Evolutionary conservation across 2,329 filamentous ascomycete species (phyloP).

Genomic region (Colletotrichum cereale): DNA sequence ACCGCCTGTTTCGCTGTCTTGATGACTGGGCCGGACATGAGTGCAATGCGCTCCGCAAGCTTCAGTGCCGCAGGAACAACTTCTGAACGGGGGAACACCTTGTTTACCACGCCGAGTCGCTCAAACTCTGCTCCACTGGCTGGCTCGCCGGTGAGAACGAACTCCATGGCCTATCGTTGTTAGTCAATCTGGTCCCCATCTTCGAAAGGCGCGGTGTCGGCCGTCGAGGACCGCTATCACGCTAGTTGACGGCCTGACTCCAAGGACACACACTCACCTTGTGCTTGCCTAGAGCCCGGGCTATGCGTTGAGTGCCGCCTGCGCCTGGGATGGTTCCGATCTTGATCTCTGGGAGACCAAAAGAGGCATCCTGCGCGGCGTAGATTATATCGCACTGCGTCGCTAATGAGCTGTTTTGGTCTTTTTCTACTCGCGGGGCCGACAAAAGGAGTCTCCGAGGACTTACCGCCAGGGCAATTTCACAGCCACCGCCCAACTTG

Average conservation of each 20-base stretch:
- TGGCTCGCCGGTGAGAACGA: slow-evolving; percentile 57
- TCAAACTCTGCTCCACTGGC: slow-evolving; percentile 53
- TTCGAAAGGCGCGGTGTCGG: slow-evolving; percentile 42
- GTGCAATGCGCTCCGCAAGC: slow-evolving; percentile 55
- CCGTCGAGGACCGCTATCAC: slow-evolving; percentile 28
- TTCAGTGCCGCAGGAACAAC: slow-evolving; percentile 54
- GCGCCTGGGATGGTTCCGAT: slow-evolving; percentile 57
- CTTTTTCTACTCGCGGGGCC: slow-evolving; percentile 7
- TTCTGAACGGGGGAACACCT: slow-evolving; percentile 49
- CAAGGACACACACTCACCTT: slow-evolving; percentile 47
- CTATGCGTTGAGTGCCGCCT: slow-evolving; percentile 56
- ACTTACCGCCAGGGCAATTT: slow-evolving; percentile 59
- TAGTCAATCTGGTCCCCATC: slow-evolving; percentile 15
- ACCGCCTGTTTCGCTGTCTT: slow-evolving; percentile 59
- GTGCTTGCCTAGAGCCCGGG: slow-evolving; percentile 56
- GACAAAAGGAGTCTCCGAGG: not conserved
- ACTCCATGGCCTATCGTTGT: slow-evolving; percentile 56
- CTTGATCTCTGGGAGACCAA: slow-evolving; percentile 55
- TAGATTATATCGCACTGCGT: slow-evolving; percentile 55
- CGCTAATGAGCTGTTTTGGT: slow-evolving; percentile 9
- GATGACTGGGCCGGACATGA: slow-evolving; percentile 54
- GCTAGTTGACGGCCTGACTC: slow-evolving; percentile 43
- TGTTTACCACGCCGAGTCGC: slow-evolving; percentile 55
- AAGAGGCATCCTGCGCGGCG: slow-evolving; percentile 51
- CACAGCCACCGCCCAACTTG: slow-evolving; percentile 63